A percentile compares a stretch with the other conserved stretches of the same genome.
These are phyloP conservation scores for Entomortierella parvispora DNA, from an alignment of 192 early-diverging fungal species.

Conservation along the genomic window DNA sequence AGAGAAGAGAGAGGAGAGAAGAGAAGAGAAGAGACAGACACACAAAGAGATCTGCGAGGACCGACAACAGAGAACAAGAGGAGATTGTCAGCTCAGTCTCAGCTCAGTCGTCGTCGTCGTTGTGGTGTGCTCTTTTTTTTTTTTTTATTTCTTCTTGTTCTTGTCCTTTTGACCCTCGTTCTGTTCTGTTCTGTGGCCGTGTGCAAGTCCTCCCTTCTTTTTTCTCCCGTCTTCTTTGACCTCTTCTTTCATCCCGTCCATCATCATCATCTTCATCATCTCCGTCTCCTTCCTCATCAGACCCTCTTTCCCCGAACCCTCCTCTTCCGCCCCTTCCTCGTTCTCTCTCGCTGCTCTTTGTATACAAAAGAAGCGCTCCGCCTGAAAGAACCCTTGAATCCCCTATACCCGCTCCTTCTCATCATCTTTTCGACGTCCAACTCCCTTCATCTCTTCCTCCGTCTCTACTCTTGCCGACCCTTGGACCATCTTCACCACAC, in stretches of 20 bases:
- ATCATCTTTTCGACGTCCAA: neutral
- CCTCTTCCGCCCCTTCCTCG: neutral
- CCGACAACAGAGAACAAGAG: no score
- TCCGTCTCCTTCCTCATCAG: neutral
- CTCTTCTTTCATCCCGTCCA: constrained; percentile 4
- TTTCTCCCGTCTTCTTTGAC: constrained; percentile 1
- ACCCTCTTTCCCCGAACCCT: neutral
- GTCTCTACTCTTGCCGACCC: neutral
- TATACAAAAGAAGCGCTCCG: no score
- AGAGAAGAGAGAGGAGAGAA: no score
- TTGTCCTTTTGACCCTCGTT: no score
- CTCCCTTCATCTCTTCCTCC: neutral
- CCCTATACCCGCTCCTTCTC: neutral
- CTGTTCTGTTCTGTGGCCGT: no score
- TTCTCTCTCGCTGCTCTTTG: neutral
- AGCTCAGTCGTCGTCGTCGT: no score
- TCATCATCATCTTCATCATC: neutral
- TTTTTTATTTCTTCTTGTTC: no score
- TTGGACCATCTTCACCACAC: neutral
- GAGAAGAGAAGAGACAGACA: no score
- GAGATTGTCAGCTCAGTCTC: no score
- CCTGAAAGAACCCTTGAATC: neutral
- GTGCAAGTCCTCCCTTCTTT: neutral
- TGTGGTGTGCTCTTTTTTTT: no score
- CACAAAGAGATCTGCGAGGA: no score